phyloP scores from a whole-genome alignment of 1,284 basidiomycete species.

The Moesziomyces aphidis region DNA sequence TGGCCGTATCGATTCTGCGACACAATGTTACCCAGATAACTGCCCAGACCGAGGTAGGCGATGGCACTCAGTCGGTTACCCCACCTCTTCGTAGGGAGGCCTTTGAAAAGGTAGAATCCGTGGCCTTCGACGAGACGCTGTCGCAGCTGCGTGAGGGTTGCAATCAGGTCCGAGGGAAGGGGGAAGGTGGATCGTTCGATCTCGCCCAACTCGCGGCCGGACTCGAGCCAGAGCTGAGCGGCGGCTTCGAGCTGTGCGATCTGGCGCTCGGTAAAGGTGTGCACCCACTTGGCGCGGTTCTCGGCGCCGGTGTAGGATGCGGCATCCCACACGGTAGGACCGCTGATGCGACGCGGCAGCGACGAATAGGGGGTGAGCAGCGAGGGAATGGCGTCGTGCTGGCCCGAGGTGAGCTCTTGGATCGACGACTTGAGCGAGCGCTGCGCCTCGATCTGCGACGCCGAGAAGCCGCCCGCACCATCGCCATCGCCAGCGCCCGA shows the following conservation, averaged over 20 bases:
- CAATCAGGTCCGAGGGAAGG: constrained; percentile 45
- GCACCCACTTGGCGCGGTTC: constrained; percentile 51
- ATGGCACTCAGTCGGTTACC: constrained; percentile 67
- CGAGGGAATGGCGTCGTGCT: constrained; percentile 53
- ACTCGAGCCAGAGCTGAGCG: constrained; percentile 47
- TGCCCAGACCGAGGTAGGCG: constrained; percentile 69
- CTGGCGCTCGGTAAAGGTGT: constrained; percentile 47
- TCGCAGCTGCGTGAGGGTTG: constrained; percentile 42
- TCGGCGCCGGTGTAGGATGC: constrained; percentile 61
- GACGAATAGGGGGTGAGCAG: constrained; percentile 61
- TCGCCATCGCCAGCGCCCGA: constrained; percentile 18
- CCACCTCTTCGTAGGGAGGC: constrained; percentile 68
- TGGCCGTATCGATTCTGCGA: constrained; percentile 70
- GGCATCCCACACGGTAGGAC: constrained; percentile 57
- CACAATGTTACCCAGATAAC: constrained; percentile 67
- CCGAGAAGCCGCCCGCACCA: constrained; percentile 39
- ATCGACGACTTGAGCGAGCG: constrained; percentile 48
- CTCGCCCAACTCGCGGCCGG: constrained; percentile 53
- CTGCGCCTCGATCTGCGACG: constrained; percentile 49
- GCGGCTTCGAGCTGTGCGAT: constrained; percentile 54
- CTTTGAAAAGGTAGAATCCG: constrained; percentile 70
- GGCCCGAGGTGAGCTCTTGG: constrained; percentile 60
- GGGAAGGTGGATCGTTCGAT: constrained; percentile 62
- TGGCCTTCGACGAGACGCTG: constrained; percentile 52
- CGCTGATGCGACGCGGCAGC: constrained; percentile 68